Base-by-base conservation (phyloP, 371 early-diverging fungal genomes). In the Rhizomucor pusillus region DNA sequence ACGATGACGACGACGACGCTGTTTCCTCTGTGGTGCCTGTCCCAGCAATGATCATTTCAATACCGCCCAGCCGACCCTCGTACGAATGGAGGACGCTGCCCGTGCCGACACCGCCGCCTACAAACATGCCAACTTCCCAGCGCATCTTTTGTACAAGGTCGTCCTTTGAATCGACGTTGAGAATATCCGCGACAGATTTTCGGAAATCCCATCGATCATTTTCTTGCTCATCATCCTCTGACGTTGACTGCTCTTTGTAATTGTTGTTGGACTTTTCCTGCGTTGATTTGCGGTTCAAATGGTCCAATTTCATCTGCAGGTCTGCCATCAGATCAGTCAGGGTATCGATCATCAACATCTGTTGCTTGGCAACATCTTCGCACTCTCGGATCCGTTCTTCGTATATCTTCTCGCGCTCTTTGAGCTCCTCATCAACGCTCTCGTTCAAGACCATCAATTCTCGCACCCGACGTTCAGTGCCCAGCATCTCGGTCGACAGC, bases 61-160 rank as follows among this genome's bases (percentile, higher is more conserved):
- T 61, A 3, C 69, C 72, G 45, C 65, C 58, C 22, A 69, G 40
- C 13, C 56, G 57, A 37, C 58, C 56, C 25, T 75, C 65, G 44
- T 60, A 67, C 1, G 66, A 44, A 46, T 75, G 75, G 13, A 75
- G 67, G 29, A 75, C 57, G 58, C 65, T 67, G 3, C 75, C 75
- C 3, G 75, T 75, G 4, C 75, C 75, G 18, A 75, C 70, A 41
- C 72, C 72, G 19, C 70, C 75, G 13, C 72, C 75, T 16, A 75
- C 64, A 60, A 67, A 67, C 67, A 69, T 71, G 33, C 72, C 75
- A 35, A 75, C 60, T 47, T 75, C 64, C 72, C 72, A 75, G 18
- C 72, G 57, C 64, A 75, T 63, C 43, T 67, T 63, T 23, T 69
- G 64, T 24, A 75, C 57, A 9, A 65, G 19, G 49, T 75, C 72